phyloP scores from a whole-genome alignment of 73 alveolate species.

The Symbiodinium natans region DNA sequence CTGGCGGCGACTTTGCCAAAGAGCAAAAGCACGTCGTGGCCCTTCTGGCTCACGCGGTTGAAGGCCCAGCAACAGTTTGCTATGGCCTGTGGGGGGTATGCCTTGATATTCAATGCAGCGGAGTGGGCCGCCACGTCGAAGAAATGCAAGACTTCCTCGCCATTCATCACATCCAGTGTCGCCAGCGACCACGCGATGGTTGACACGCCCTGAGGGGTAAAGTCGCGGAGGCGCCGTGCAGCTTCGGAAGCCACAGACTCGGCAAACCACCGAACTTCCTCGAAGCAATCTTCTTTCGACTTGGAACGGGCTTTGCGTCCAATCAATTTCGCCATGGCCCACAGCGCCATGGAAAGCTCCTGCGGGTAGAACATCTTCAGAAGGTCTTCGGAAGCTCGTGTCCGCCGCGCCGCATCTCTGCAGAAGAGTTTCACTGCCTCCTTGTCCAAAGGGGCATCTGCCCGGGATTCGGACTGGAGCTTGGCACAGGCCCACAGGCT shows the following conservation, averaged over 20 bases:
- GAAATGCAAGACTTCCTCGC: too few relatives aligned
- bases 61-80: neutral
- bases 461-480: conserved; percentile 44
- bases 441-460: neutral
- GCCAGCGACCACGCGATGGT: neutral
- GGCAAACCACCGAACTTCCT: too few relatives aligned
- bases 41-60: neutral
- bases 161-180: too few relatives aligned
- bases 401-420: conserved; percentile 60
- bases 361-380: conserved; percentile 36
- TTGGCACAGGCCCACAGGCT: conserved; percentile 86
- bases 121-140: too few relatives aligned
- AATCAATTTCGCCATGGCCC: too few relatives aligned
- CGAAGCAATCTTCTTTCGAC: too few relatives aligned
- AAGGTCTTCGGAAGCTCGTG: conserved; percentile 39
- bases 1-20: neutral
- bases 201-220: neutral
- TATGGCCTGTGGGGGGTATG: neutral
- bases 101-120: neutral
- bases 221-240: too few relatives aligned
- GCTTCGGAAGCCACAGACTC: too few relatives aligned
- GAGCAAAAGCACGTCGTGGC: neutral
- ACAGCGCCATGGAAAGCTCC: too few relatives aligned
- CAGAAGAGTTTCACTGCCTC: neutral
- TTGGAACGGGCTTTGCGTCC: too few relatives aligned